phyloP scores from a whole-genome alignment of 768 basidiomycete species.

The Hebeloma cylindrosporum region DNA sequence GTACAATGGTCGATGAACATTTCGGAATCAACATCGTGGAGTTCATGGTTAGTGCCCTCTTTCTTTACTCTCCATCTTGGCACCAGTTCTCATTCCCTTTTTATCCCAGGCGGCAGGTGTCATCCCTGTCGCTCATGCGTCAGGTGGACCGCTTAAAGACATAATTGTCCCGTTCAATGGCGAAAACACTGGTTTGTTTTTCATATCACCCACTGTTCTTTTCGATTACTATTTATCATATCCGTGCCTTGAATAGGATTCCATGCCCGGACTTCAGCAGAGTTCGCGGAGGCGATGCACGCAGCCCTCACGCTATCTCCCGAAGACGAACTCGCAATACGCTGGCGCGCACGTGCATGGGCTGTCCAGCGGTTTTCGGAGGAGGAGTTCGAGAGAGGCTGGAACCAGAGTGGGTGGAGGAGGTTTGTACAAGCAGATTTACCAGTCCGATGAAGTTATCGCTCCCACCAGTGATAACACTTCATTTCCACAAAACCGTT shows the following conservation, averaged over 20 bases:
- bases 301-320: slow-evolving; percentile 56
- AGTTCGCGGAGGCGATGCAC: slow-evolving; percentile 69
- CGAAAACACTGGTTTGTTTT: slow-evolving; percentile 58
- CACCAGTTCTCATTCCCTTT: neutral
- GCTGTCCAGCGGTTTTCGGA: slow-evolving; percentile 76
- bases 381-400: slow-evolving; percentile 75
- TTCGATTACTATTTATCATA: neutral
- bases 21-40: slow-evolving; percentile 99
- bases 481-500: no score
- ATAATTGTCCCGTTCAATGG: slow-evolving; percentile 83
- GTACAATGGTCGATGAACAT: slow-evolving; percentile 98
- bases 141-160: slow-evolving; percentile 88
- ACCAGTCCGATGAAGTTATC: no score
- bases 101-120: slow-evolving; percentile 83
- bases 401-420: slow-evolving; percentile 66
- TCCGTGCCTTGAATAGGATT: slow-evolving; percentile 50
- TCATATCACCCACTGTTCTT: neutral
- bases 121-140: slow-evolving; percentile 89
- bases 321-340: slow-evolving; percentile 58
- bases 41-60: slow-evolving; percentile 72
- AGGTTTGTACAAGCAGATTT: no score
- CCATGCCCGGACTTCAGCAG: slow-evolving; percentile 66
- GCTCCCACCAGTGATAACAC: no score
- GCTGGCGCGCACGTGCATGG: slow-evolving; percentile 66
- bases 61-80: neutral